Evolutionary conservation across 805 yeast genomes (phyloP).

Genomic region (Metschnikowia reukaufii): DNA sequence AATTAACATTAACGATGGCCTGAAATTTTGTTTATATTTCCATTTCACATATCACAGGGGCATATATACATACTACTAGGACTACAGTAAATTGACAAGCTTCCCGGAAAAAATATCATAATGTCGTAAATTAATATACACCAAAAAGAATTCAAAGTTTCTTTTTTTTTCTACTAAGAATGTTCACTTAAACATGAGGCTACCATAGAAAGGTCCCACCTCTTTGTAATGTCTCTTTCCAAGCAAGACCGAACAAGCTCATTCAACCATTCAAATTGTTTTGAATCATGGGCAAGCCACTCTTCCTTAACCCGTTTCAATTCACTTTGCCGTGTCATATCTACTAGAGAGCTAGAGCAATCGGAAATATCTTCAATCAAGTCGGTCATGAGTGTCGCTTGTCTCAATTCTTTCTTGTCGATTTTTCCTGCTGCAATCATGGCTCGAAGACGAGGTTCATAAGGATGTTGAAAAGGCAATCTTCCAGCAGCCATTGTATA

Average conservation of each 20-base stretch:
- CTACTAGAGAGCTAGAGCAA: slow-evolving; percentile 16
- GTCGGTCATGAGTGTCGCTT: slow-evolving; percentile 39
- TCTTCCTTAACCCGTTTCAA: slow-evolving; percentile 11
- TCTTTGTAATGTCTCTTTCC: slow-evolving; percentile 46
- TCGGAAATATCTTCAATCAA: slow-evolving; percentile 21
- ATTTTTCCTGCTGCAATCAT: slow-evolving; percentile 69
- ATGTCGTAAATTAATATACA: background rate
- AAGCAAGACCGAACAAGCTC: slow-evolving; percentile 54
- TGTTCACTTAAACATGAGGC: slow-evolving; percentile 4
- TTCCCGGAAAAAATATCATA: background rate
- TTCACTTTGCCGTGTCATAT: slow-evolving; percentile 12
- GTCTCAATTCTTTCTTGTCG: slow-evolving; percentile 46
- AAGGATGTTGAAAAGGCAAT: slow-evolving; percentile 81
- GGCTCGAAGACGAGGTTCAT: slow-evolving; percentile 74
- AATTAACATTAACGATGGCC: too few relatives aligned
- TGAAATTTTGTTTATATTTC: too few relatives aligned
- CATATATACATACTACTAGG: too few relatives aligned
- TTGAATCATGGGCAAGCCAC: slow-evolving; percentile 22
- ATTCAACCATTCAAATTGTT: slow-evolving; percentile 29
- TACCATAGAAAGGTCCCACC: slow-evolving; percentile 51
- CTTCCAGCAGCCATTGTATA: slow-evolving; percentile 73
- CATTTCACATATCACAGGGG: too few relatives aligned
- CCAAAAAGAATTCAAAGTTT: too few relatives aligned
- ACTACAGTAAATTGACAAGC: background rate
- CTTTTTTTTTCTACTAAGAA: background rate